Conservation (phyloP, 2,329 filamentous ascomycete species). For the Achaetomium macrosporum region DNA sequence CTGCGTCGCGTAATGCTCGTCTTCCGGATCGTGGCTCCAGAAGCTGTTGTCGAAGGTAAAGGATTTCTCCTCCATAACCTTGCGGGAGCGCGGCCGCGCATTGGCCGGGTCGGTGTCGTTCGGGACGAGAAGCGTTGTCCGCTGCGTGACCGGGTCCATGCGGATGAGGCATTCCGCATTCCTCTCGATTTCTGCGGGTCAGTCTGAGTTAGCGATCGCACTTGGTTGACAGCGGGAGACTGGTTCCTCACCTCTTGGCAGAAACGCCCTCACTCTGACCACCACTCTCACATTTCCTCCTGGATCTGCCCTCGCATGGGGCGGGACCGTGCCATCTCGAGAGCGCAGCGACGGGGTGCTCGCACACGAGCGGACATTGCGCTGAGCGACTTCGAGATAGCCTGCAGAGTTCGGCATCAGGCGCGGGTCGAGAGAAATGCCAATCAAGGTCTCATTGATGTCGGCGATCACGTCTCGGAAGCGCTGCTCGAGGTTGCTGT, state of each 20-base stretch:
- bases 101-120: conserved; percentile 45
- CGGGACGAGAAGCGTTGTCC: conserved; percentile 65
- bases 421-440: conserved; percentile 38
- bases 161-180: conserved; percentile 78
- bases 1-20: conserved; percentile 84
- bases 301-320: conserved; percentile 50
- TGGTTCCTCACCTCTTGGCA: conserved; percentile 60
- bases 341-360: conserved; percentile 74
- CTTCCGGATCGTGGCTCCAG: conserved; percentile 80
- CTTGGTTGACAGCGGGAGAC: not conserved
- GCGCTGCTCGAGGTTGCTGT: conserved; percentile 28
- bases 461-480: conserved; percentile 36
- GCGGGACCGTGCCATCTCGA: conserved; percentile 59
- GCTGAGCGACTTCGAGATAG: conserved; percentile 17
- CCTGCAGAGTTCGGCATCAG: conserved; percentile 25
- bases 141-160: conserved; percentile 85
- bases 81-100: conserved; percentile 59
- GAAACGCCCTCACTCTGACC: conserved; percentile 72
- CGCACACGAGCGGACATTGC: conserved; percentile 57
- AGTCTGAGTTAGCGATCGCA: not conserved
- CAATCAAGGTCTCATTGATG: conserved; percentile 36
- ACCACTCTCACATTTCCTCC: conserved; percentile 79
- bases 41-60: conserved; percentile 98
- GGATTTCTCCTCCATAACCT: conserved; percentile 74
- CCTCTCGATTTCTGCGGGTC: conserved; percentile 65